Evolutionary conservation across 495 filamentous ascomycete species (phyloP).

Genomic region (Aspergillus bertholletiae): DNA sequence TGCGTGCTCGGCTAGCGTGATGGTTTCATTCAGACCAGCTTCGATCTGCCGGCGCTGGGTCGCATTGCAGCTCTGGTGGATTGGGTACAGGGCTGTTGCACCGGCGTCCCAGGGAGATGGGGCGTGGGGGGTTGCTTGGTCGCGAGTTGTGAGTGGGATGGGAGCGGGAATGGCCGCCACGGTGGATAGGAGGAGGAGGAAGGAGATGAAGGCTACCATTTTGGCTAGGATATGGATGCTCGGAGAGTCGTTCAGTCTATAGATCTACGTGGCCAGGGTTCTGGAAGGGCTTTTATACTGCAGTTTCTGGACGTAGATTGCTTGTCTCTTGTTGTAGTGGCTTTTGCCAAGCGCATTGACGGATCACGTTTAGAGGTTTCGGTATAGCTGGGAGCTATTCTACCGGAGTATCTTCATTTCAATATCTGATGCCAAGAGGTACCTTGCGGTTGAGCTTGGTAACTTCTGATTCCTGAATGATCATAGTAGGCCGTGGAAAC

Average conservation of each 20-base stretch:
- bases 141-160: background rate
- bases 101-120: constrained; percentile 20
- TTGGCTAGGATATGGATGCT: background rate
- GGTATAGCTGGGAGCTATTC: background rate
- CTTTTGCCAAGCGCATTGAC: background rate
- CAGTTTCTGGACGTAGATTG: background rate
- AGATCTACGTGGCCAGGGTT: background rate
- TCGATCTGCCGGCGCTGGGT: constrained; percentile 47
- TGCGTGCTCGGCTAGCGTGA: constrained; percentile 45
- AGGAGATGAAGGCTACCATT: background rate
- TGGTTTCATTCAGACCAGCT: constrained; percentile 44
- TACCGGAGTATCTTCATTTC: background rate
- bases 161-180: constrained; percentile 10
- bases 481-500: no score
- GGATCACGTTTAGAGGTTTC: background rate
- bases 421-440: background rate
- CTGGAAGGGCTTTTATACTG: background rate
- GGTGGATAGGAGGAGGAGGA: constrained; percentile 5
- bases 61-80: constrained; percentile 54
- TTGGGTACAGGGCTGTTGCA: constrained; percentile 32
- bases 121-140: background rate
- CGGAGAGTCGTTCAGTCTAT: background rate
- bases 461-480: no score
- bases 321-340: background rate
- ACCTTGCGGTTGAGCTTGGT: background rate